Base-by-base conservation (phyloP, 2,329 filamentous ascomycete species). In the Xylariaceae sp. region DNA sequence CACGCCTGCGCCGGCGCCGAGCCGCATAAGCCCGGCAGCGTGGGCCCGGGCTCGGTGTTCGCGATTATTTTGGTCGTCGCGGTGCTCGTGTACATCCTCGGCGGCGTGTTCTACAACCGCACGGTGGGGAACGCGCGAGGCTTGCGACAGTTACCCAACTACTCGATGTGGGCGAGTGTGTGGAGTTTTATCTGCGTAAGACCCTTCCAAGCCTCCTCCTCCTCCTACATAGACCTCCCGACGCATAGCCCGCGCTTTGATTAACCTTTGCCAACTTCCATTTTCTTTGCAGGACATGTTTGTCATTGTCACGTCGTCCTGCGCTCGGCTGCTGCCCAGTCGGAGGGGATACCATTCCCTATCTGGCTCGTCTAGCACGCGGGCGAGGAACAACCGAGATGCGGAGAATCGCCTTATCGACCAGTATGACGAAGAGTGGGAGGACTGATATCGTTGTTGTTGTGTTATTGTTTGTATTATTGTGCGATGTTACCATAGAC, bases 401-500 rank as follows among this genome's bases (percentile, higher is more conserved):
- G 92, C 92, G 57, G 94, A 97, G 76, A 97, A 97, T 74, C 80
- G 92, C 64, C 76, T 97, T 67, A 97, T 99, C 73, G 93, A 97
- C 73, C 91, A 97, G 74, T 80, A 97, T 61, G 94, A 97, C 70
- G 93, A 97, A 73, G 92, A 97, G 72, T 97, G 93, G 93, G 92
- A 97, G 67, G 92, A 96, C 64, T 87, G 69, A 74, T 62, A 57
- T 11, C 7, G 7, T 2, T 42, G 11, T 13, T 13, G 37, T 9
- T 10, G 37, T 42, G 37, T 42, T 42, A 42, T 42, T 42, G 23
- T 42, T 42, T 9, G 37, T 42, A 42, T 42, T 42, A 42, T 42
- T 42, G 37, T 42, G 11, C 11, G 9, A 42, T 42, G 37, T 42
- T 42, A 13, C 37, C 37, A 10, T 42, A 42, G 37, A 42, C 11